phyloP scores from a whole-genome alignment of 208 protist species.

The Trypanosoma mega region DNA sequence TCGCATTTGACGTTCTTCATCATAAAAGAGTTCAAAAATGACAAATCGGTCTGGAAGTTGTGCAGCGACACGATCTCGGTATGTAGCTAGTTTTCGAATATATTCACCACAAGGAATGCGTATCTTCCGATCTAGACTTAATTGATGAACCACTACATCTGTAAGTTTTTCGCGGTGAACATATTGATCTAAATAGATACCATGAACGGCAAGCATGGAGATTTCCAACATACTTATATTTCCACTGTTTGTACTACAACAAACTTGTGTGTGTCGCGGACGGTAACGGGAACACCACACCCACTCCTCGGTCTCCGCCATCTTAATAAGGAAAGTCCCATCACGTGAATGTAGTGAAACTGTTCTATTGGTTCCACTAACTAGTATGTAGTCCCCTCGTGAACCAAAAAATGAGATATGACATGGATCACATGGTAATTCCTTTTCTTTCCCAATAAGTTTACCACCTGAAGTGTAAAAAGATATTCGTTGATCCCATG shows the following conservation, averaged over 20 bases:
- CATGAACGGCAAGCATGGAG: constrained; percentile 87
- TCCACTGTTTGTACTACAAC: constrained; percentile 91
- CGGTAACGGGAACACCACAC: constrained; percentile 79
- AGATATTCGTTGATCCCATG: constrained; percentile 95
- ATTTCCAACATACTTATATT: constrained; percentile 88
- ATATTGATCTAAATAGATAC: constrained; percentile 95
- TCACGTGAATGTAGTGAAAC: constrained; percentile 90
- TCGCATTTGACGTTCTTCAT: constrained; percentile 86
- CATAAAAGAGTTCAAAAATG: constrained; percentile 93
- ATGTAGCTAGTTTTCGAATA: constrained; percentile 94
- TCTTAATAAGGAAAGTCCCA: constrained; percentile 77
- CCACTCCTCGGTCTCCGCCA: constrained; percentile 81
- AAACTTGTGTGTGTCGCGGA: constrained; percentile 79
- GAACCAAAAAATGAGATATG: constrained; percentile 83
- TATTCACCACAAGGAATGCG: constrained; percentile 94
- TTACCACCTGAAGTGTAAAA: constrained; percentile 93
- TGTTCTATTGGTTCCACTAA: constrained; percentile 92
- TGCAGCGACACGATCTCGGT: constrained; percentile 93
- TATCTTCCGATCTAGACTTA: constrained; percentile 83
- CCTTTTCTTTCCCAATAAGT: constrained; percentile 59
- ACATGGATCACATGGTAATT: constrained; percentile 94
- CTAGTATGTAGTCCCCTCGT: constrained; percentile 92
- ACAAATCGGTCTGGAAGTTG: constrained; percentile 93
- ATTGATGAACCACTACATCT: constrained; percentile 94
- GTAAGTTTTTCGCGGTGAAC: constrained; percentile 96